These are phyloP conservation scores for Aspergillus brasiliensis DNA, from an alignment of 2,329 filamentous ascomycete genomes.

Conservation along the genomic window DNA sequence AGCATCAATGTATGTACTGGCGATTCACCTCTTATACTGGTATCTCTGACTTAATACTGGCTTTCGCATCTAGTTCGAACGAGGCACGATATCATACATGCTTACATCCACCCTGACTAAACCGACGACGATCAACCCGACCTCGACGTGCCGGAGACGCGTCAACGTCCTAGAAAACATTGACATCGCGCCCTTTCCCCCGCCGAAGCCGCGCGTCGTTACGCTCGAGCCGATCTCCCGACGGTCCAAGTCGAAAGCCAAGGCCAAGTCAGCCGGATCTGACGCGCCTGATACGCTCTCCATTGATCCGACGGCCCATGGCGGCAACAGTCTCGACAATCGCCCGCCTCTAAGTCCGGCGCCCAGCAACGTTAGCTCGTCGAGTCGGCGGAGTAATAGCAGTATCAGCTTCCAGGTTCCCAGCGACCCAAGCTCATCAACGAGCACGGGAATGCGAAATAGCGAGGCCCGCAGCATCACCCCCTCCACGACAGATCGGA, in stretches of 20 bases:
- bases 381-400: constrained; percentile 69
- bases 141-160: constrained; percentile 76
- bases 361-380: constrained; percentile 70
- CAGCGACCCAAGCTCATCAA: constrained; percentile 45
- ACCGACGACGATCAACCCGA: constrained; percentile 81
- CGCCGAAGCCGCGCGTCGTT: constrained; percentile 78
- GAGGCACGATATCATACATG: constrained; percentile 89
- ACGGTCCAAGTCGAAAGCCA: constrained; percentile 62
- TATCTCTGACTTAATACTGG: not conserved
- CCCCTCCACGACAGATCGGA: constrained; percentile 66
- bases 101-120: constrained; percentile 87
- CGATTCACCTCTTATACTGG: not conserved
- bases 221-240: constrained; percentile 85
- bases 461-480: constrained; percentile 55
- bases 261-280: constrained; percentile 49
- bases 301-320: constrained; percentile 47
- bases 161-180: constrained; percentile 78
- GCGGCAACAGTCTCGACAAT: constrained; percentile 34
- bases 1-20: constrained; percentile 80
- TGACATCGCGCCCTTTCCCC: constrained; percentile 74
- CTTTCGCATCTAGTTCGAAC: constrained; percentile 71
- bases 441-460: constrained; percentile 41
- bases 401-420: constrained; percentile 60
- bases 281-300: constrained; percentile 49
- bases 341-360: constrained; percentile 50